Evolutionary conservation across 208 protist genomes (phyloP).

Genomic region (Wallacemonas sp.): DNA sequence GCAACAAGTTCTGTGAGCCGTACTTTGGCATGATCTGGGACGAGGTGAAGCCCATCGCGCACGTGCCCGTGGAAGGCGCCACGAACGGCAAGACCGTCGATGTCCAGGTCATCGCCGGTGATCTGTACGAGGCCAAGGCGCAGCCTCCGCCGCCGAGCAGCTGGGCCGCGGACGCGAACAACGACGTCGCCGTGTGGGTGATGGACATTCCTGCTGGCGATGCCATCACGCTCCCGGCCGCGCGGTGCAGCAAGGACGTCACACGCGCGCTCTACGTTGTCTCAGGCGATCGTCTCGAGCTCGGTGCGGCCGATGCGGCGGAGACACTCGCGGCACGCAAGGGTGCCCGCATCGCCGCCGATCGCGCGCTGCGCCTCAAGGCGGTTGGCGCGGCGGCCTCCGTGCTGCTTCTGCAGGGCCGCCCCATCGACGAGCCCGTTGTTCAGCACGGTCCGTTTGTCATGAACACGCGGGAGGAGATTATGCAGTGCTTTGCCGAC

Average conservation of each 20-base stretch:
- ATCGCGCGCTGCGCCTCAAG: constrained; percentile 23
- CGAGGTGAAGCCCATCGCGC: constrained; percentile 34
- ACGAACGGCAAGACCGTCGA: constrained; percentile 8
- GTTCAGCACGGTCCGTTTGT: constrained; percentile 94
- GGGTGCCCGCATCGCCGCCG: constrained; percentile 27
- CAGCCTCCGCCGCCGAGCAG: constrained; percentile 54
- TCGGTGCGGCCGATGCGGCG: constrained; percentile 1
- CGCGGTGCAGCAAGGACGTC: constrained; percentile 16
- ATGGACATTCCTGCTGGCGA: constrained; percentile 31
- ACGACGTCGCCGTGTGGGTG: constrained; percentile 54
- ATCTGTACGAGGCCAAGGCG: constrained; percentile 42
- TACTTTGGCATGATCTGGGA: constrained; percentile 68
- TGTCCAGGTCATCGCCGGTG: constrained; percentile 30
- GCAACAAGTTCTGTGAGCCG: constrained; percentile 77
- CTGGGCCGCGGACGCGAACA: constrained; percentile 39
- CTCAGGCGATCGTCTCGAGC: constrained; percentile 18
- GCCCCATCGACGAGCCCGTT: constrained; percentile 84
- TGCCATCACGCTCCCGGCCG: constrained; percentile 33
- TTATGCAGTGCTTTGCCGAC: constrained; percentile 84
- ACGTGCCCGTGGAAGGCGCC: constrained; percentile 18
- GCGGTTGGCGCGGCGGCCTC: constrained; percentile 25
- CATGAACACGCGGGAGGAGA: constrained; percentile 92
- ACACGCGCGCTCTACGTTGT: constrained; percentile 54
- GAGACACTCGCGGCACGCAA: constrained; percentile 22
- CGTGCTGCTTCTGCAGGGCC: constrained; percentile 66